phyloP scores from a whole-genome alignment of 108 stramenopile species.

The Cyclotella sp. region DNA sequence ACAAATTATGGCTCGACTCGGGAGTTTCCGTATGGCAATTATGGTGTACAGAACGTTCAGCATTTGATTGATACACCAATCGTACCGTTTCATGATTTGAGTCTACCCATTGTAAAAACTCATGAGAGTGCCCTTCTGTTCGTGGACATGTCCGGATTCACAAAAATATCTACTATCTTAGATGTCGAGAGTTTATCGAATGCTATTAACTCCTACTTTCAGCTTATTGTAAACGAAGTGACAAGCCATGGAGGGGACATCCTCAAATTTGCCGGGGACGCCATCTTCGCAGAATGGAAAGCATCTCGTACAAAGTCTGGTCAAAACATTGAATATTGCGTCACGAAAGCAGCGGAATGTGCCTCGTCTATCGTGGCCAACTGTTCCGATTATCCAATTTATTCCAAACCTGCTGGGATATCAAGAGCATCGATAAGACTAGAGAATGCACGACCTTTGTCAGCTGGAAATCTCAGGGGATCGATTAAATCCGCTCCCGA shows the following conservation, averaged over 20 bases:
- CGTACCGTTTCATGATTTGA: neutral
- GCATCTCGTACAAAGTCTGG: conserved; percentile 20
- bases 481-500: conserved; percentile 8
- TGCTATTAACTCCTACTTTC: conserved; percentile 84
- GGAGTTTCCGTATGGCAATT: no score
- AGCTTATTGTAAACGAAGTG: conserved; percentile 76
- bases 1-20: neutral
- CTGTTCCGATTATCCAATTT: conserved; percentile 65
- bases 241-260: conserved; percentile 68
- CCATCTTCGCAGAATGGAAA: conserved; percentile 58
- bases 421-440: conserved; percentile 7
- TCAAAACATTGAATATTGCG: conserved; percentile 57
- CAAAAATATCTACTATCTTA: conserved; percentile 68
- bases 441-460: neutral
- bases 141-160: conserved; percentile 91
- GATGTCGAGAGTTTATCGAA: conserved; percentile 74
- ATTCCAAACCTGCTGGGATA: conserved; percentile 34
- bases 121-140: conserved; percentile 76
- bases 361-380: conserved; percentile 57
- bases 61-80: neutral
- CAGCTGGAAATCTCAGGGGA: neutral
- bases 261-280: conserved; percentile 77
- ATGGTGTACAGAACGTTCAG: neutral
- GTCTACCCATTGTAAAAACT: conserved; percentile 47
- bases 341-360: conserved; percentile 57